These are phyloP conservation scores for Ajuga reptans DNA, from an alignment of 305 asterid genomes.

Conservation along the genomic window DNA sequence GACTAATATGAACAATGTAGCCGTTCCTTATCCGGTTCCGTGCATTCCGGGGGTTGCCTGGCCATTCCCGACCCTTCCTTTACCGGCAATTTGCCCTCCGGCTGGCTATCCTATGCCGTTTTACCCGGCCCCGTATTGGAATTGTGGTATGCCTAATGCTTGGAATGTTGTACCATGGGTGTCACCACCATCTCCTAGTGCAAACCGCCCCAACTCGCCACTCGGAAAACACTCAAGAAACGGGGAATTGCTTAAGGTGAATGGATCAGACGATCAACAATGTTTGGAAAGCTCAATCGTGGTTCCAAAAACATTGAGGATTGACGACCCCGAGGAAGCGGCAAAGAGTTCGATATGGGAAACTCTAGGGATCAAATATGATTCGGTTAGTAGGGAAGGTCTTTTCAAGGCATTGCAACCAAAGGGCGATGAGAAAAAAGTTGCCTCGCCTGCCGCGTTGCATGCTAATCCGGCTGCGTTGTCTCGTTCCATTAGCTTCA, in stretches of 20 bases:
- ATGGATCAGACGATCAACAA: neutral
- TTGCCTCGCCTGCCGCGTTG: constrained; percentile 25
- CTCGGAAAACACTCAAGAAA: constrained; percentile 38
- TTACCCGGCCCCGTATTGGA: constrained; percentile 62
- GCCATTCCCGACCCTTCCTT: constrained; percentile 45
- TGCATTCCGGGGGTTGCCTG: constrained; percentile 49
- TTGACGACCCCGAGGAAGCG: constrained; percentile 45
- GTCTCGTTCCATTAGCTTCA: constrained; percentile 63
- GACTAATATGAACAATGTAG: constrained; percentile 30
- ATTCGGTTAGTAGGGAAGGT: constrained; percentile 37
- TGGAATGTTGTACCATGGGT: constrained; percentile 56
- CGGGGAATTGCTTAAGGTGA: constrained; percentile 31
- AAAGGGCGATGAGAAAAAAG: constrained; percentile 32
- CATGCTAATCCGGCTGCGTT: constrained; percentile 82
- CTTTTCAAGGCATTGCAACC: constrained; percentile 50
- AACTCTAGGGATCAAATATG: constrained; percentile 43
- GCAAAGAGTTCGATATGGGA: constrained; percentile 52
- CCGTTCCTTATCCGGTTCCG: constrained; percentile 42
- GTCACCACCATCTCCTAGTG: constrained; percentile 28
- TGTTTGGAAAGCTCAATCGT: constrained; percentile 26
- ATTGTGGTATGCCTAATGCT: constrained; percentile 40
- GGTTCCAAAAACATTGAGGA: constrained; percentile 57
- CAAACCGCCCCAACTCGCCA: constrained; percentile 28
- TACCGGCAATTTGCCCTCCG: constrained; percentile 50
- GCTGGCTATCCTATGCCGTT: constrained; percentile 45